phyloP scores from a whole-genome alignment of 192 early-diverging fungal genomes.

The Coemansia asiatica region DNA sequence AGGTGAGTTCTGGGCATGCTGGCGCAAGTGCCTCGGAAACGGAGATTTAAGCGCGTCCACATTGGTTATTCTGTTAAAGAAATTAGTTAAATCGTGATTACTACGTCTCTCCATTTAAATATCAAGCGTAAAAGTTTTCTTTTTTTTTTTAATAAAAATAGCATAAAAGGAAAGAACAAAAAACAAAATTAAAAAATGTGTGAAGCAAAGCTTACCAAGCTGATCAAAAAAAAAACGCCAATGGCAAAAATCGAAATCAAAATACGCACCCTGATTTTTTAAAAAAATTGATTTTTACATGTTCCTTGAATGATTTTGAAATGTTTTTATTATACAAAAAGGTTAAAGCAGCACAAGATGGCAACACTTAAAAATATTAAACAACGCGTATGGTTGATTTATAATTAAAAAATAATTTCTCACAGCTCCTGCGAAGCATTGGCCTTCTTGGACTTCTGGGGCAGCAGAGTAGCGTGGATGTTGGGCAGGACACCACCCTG shows the following conservation, averaged over 20 bases:
- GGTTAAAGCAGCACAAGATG: slow-evolving; percentile 2
- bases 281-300: neutral
- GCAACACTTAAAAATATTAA: slow-evolving; percentile 18
- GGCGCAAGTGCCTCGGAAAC: slow-evolving; percentile 33
- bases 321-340: slow-evolving; percentile 42
- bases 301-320: neutral
- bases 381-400: slow-evolving; percentile 60
- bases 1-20: slow-evolving; percentile 8
- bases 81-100: slow-evolving; percentile 20
- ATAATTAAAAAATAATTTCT: slow-evolving; percentile 69
- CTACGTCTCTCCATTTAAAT: slow-evolving; percentile 31
- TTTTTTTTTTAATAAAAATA: slow-evolving; percentile 20
- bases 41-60: slow-evolving; percentile 40
- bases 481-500: slow-evolving; percentile 93
- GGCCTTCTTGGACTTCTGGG: slow-evolving; percentile 76
- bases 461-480: slow-evolving; percentile 84
- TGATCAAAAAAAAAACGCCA: neutral
- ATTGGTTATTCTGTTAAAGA: slow-evolving; percentile 44
- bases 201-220: neutral
- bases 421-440: slow-evolving; percentile 66
- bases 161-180: slow-evolving; percentile 1
- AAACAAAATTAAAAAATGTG: neutral
- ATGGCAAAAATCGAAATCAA: neutral
- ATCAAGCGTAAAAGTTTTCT: neutral
- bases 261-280: neutral